These are phyloP conservation scores for Psilocybe cyanescens DNA, from an alignment of 768 basidiomycete species.

Conservation along the genomic window DNA sequence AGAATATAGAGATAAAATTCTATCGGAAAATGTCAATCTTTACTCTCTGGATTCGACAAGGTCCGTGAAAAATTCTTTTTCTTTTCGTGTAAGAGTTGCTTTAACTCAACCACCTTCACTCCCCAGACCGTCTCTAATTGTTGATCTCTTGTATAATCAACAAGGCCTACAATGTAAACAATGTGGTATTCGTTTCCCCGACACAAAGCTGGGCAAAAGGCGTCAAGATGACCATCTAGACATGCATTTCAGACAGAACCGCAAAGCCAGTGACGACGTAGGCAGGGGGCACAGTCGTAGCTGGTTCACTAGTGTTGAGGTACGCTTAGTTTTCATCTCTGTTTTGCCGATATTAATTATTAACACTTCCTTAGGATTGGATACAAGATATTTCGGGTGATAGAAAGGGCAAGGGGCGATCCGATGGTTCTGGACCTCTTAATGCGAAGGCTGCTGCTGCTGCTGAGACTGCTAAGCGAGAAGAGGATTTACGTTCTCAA, in stretches of 20 bases:
- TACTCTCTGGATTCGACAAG: slow-evolving; percentile 71
- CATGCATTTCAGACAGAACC: slow-evolving; percentile 95
- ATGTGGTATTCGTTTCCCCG: slow-evolving; percentile 87
- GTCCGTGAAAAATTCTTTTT: slow-evolving; percentile 42
- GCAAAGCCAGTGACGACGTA: slow-evolving; percentile 74
- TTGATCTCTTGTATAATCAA: slow-evolving; percentile 73
- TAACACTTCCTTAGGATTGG: slow-evolving; percentile 73
- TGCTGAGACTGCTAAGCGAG: slow-evolving; percentile 71
- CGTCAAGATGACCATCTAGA: slow-evolving; percentile 89
- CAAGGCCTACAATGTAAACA: slow-evolving; percentile 89
- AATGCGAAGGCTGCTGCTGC: slow-evolving; percentile 63
- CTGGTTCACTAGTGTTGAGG: slow-evolving; percentile 87
- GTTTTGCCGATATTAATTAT: too few relatives aligned
- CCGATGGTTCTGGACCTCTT: slow-evolving; percentile 50
- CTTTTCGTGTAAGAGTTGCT: background rate
- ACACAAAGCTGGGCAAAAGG: slow-evolving; percentile 71
- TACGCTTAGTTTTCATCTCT: slow-evolving; percentile 36
- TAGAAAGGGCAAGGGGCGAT: slow-evolving; percentile 72
- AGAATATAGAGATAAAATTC: slow-evolving; percentile 62
- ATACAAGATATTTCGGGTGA: slow-evolving; percentile 65
- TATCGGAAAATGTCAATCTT: slow-evolving; percentile 64
- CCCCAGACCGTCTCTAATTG: slow-evolving; percentile 46
- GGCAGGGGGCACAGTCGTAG: slow-evolving; percentile 88
- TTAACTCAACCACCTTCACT: background rate
- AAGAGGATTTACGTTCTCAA: slow-evolving; percentile 72